Conservation (phyloP, 208 protist species). For the Balamuthia mandrillaris region DNA sequence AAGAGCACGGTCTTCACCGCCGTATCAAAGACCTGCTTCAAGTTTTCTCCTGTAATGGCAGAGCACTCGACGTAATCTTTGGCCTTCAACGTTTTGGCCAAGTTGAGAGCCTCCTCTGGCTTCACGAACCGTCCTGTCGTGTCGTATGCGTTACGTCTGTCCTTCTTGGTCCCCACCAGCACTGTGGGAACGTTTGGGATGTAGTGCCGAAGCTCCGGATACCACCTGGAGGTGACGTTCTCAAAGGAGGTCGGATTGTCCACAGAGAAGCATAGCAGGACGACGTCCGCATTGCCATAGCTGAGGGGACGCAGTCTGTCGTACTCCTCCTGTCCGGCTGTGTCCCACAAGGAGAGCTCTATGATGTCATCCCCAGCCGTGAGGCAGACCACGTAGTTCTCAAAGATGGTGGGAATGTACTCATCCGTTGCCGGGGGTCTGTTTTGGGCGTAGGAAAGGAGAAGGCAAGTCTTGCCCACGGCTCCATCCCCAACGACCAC, state of each 20-base stretch:
- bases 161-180: slow-evolving; percentile 90
- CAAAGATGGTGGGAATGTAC: slow-evolving; percentile 69
- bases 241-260: slow-evolving; percentile 69
- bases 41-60: slow-evolving; percentile 43
- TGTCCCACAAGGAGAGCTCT: slow-evolving; percentile 73
- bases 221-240: slow-evolving; percentile 81
- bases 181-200: slow-evolving; percentile 82
- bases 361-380: slow-evolving; percentile 56
- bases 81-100: slow-evolving; percentile 23
- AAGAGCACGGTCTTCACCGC: slow-evolving; percentile 51
- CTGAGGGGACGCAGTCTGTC: slow-evolving; percentile 85
- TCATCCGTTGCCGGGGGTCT: too few species aligned
- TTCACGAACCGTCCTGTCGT: not conserved
- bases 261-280: slow-evolving; percentile 82
- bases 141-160: slow-evolving; percentile 68
- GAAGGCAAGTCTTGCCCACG: slow-evolving; percentile 53
- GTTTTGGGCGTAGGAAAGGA: slow-evolving; percentile 44
- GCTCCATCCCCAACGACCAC: slow-evolving; percentile 51
- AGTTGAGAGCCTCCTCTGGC: not conserved
- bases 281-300: slow-evolving; percentile 79
- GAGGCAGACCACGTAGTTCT: slow-evolving; percentile 55
- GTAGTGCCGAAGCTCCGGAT: slow-evolving; percentile 76
- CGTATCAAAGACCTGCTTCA: slow-evolving; percentile 58
- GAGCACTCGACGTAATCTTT: slow-evolving; percentile 56
- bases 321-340: slow-evolving; percentile 79